Percentiles rank a stretch among this genome's conserved stretches.
These are phyloP conservation scores for Tylopilus microsporus DNA, from an alignment of 1,284 basidiomycete species.

Conservation along the genomic window DNA sequence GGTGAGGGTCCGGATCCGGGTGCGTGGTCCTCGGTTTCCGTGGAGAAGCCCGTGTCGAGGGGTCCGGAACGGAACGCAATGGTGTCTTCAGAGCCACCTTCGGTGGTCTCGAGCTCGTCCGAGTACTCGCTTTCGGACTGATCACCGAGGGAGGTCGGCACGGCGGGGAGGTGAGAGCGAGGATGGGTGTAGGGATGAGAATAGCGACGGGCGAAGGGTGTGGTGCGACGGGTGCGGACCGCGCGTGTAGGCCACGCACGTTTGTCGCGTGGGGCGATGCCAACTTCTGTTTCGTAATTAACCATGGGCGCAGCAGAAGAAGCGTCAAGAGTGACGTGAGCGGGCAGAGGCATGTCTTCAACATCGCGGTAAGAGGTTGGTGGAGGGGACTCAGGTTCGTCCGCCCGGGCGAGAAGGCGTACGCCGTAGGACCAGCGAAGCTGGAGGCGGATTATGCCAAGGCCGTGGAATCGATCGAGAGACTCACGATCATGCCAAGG, in stretches of 20 bases:
- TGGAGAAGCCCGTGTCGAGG: conserved; percentile 18
- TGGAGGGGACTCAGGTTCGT: conserved; percentile 39
- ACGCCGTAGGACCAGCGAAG: conserved; percentile 90
- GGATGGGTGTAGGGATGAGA: background rate
- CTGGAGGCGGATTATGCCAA: conserved; percentile 33
- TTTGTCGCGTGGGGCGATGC: background rate
- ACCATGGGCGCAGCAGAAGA: conserved; percentile 8
- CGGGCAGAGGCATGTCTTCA: background rate
- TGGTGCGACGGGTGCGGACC: background rate
- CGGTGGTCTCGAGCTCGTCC: conserved; percentile 20
- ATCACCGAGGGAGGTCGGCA: conserved; percentile 23
- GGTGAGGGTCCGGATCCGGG: background rate
- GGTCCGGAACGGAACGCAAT: conserved; percentile 10
- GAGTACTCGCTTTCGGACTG: conserved; percentile 25
- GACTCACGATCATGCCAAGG: conserved; percentile 79
- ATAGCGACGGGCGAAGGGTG: background rate
- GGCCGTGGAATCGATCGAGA: background rate
- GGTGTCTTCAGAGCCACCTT: conserved; percentile 24
- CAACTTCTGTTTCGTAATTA: conserved; percentile 6
- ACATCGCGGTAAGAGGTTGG: conserved; percentile 9
- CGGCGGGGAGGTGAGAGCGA: conserved; percentile 21
- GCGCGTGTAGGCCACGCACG: background rate
- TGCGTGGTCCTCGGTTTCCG: conserved; percentile 11
- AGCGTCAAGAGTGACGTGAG: background rate
- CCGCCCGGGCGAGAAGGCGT: conserved; percentile 67